phyloP scores from a whole-genome alignment of 2,329 filamentous ascomycete genomes.

The Sporothrix protearum region DNA sequence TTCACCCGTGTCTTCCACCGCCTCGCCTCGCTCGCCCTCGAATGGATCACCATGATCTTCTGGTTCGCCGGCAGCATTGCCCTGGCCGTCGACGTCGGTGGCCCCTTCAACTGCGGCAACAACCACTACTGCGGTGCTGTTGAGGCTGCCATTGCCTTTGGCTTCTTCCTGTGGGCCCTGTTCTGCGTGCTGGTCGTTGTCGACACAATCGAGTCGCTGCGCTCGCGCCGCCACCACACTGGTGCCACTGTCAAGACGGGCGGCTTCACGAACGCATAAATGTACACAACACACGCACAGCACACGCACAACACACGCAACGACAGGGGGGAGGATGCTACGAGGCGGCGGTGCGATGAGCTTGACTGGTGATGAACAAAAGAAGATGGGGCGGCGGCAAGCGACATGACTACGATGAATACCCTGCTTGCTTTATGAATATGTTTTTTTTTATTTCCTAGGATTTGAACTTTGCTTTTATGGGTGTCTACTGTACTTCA shows the following conservation, averaged over 20 bases:
- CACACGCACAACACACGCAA: not conserved
- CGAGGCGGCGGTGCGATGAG: not conserved
- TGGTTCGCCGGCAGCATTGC: constrained; percentile 88
- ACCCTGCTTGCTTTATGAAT: not conserved
- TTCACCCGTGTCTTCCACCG: constrained; percentile 59
- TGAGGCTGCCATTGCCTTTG: constrained; percentile 64
- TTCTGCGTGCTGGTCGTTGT: constrained; percentile 48
- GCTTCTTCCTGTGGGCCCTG: constrained; percentile 59
- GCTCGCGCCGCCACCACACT: constrained; percentile 41
- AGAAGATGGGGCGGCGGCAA: not conserved
- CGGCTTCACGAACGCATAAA: not conserved
- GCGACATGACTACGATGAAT: not conserved
- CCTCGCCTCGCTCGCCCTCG: constrained; percentile 62
- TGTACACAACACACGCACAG: not conserved
- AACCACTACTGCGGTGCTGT: constrained; percentile 55
- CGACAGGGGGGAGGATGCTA: not conserved
- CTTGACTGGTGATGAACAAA: not conserved
- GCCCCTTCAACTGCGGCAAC: constrained; percentile 50
- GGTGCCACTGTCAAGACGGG: constrained; percentile 27
- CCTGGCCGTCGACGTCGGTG: constrained; percentile 62
- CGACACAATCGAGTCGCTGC: constrained; percentile 45
- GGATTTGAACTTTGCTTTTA: not conserved
- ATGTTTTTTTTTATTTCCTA: not conserved
- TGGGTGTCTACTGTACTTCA: not conserved
- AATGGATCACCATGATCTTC: constrained; percentile 74